phyloP scores from a whole-genome alignment of 2,329 filamentous ascomycete species.

The Xylariales sp. region DNA sequence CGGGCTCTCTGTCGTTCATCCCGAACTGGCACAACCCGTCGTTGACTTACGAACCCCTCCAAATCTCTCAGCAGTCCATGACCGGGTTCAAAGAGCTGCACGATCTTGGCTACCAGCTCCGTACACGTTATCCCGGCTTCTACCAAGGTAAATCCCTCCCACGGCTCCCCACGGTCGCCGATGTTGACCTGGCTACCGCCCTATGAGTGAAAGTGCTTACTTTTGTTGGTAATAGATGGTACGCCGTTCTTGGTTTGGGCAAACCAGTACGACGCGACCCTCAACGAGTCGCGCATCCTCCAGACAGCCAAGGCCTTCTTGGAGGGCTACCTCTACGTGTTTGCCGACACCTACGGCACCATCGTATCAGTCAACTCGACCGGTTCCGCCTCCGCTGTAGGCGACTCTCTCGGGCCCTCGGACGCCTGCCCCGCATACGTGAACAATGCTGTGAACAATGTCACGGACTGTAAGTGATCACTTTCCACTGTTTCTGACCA shows the following conservation, averaged over 20 bases:
- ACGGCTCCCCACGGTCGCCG: not conserved
- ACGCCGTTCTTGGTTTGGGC: constrained; percentile 57
- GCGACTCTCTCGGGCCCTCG: constrained; percentile 60
- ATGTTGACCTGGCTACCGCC: no score
- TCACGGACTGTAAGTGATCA: no score
- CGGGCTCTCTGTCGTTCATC: constrained; percentile 39
- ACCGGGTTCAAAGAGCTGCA: constrained; percentile 61
- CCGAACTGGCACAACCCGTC: constrained; percentile 54
- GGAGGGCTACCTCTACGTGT: constrained; percentile 55
- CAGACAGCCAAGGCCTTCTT: constrained; percentile 60
- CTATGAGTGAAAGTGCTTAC: constrained; percentile 30
- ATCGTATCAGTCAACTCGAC: constrained; percentile 55
- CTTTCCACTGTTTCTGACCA: no score
- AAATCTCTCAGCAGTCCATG: constrained; percentile 55
- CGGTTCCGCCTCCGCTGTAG: constrained; percentile 45
- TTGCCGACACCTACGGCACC: constrained; percentile 46
- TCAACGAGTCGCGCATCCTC: constrained; percentile 55
- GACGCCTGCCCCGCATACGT: constrained; percentile 60
- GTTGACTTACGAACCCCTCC: constrained; percentile 46
- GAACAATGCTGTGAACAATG: no score
- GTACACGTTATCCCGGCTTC: no score
- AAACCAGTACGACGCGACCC: constrained; percentile 65
- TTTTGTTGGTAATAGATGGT: constrained; percentile 45
- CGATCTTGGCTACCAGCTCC: constrained; percentile 49
- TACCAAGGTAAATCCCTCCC: constrained; percentile 26